Percentiles rank a stretch among this genome's conserved stretches.
These are phyloP conservation scores for Moesziomyces aphidis DNA, from an alignment of 1,284 basidiomycete species.

Conservation along the genomic window DNA sequence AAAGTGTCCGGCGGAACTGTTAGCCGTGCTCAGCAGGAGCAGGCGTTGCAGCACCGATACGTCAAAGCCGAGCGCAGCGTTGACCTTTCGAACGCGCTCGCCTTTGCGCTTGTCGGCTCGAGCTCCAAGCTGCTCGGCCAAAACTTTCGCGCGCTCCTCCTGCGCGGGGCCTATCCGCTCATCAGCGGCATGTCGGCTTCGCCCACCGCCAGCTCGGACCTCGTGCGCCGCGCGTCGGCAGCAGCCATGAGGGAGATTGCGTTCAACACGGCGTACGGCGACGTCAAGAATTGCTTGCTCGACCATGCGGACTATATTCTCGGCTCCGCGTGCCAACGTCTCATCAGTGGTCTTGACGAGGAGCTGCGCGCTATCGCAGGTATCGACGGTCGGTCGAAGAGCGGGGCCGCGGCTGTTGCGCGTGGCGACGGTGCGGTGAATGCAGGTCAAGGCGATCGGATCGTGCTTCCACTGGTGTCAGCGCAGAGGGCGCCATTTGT, in stretches of 20 bases:
- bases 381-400: no score
- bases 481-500: constrained; percentile 63
- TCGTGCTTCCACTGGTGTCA: constrained; percentile 45
- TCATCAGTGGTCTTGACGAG: constrained; percentile 44
- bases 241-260: constrained; percentile 48
- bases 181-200: constrained; percentile 50
- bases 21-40: not conserved
- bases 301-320: constrained; percentile 65
- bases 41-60: constrained; percentile 12
- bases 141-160: constrained; percentile 47
- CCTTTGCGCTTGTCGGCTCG: constrained; percentile 47
- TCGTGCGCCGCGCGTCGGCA: constrained; percentile 20
- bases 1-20: not conserved
- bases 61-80: constrained; percentile 8
- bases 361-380: constrained; percentile 28
- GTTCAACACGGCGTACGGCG: constrained; percentile 55
- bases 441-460: not conserved
- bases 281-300: constrained; percentile 50
- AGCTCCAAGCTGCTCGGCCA: constrained; percentile 55
- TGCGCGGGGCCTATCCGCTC: constrained; percentile 56
- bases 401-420: not conserved
- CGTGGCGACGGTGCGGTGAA: not conserved
- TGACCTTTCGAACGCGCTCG: constrained; percentile 28
- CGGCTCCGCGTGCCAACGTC: constrained; percentile 58
- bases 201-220: constrained; percentile 8